These are phyloP conservation scores for Yamadazyma sp. DNA, from an alignment of 1,139 yeast species.

Conservation along the genomic window DNA sequence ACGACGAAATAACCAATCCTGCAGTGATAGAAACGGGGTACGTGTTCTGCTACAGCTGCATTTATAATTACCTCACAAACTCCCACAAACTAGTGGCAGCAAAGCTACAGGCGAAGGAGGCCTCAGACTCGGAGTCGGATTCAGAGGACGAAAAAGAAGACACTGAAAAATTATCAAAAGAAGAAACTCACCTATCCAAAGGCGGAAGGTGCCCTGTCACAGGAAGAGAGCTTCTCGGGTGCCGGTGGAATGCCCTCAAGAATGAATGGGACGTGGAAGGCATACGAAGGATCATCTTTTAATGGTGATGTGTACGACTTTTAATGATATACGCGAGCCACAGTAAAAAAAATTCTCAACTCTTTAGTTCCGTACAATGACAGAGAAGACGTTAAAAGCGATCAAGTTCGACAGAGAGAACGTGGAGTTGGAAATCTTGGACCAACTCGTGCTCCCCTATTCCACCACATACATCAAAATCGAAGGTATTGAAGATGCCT, in stretches of 20 bases:
- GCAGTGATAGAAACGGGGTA: conserved; percentile 90
- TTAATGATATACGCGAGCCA: conserved; percentile 2
- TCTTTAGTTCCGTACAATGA: neutral
- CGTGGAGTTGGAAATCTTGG: conserved; percentile 60
- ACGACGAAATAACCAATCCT: conserved; percentile 65
- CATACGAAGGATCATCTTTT: conserved; percentile 67
- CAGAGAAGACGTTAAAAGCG: conserved; percentile 51
- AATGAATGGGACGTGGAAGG: conserved; percentile 76
- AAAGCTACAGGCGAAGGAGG: conserved; percentile 14
- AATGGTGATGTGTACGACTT: conserved; percentile 8
- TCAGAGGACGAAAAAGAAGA: conserved; percentile 20
- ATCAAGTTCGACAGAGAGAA: conserved; percentile 59
- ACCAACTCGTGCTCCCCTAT: conserved; percentile 83
- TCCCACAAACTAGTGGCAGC: conserved; percentile 39
- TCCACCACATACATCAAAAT: conserved; percentile 67
- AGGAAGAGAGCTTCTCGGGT: conserved; percentile 68
- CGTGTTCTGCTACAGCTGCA: conserved; percentile 88
- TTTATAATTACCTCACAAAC: conserved; percentile 59
- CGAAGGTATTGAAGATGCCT: conserved; percentile 67
- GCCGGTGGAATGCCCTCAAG: conserved; percentile 58
- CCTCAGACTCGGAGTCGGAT: conserved; percentile 17
- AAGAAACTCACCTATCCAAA: conserved; percentile 29
- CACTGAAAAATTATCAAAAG: conserved; percentile 21
- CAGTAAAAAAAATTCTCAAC: neutral
- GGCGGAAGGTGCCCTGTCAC: conserved; percentile 90